These are phyloP conservation scores for Chrysosporium keratinophilum DNA, from an alignment of 2,329 filamentous ascomycete species.

Conservation along the genomic window DNA sequence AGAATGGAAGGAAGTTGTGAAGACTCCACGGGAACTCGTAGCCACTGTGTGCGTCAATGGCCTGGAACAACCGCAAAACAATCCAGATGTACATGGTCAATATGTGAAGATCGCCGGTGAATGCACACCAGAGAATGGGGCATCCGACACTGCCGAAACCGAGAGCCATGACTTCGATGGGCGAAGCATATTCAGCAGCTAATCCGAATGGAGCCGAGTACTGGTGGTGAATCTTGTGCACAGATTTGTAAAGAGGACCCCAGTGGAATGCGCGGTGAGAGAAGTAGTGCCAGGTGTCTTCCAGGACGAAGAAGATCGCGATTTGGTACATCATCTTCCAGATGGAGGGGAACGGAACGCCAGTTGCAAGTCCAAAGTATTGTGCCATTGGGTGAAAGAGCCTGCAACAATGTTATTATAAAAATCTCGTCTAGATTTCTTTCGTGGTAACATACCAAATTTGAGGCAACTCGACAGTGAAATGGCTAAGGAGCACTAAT, in stretches of 20 bases:
- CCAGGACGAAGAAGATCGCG: slow-evolving; percentile 83
- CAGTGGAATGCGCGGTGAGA: slow-evolving; percentile 86
- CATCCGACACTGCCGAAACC: slow-evolving; percentile 74
- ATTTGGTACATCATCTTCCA: slow-evolving; percentile 89
- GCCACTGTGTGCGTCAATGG: slow-evolving; percentile 92
- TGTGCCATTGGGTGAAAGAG: slow-evolving; percentile 95
- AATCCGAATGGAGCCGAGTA: slow-evolving; percentile 96
- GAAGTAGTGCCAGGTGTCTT: slow-evolving; percentile 99
- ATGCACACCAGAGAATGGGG: slow-evolving; percentile 70
- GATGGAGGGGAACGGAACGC: slow-evolving; percentile 75
- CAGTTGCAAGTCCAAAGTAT: slow-evolving; percentile 77
- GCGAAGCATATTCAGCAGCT: slow-evolving; percentile 93
- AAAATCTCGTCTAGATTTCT: too few relatives aligned
- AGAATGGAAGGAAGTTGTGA: slow-evolving; percentile 92
- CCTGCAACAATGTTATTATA: slow-evolving; percentile 26
- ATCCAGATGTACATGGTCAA: slow-evolving; percentile 99
- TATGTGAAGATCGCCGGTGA: slow-evolving; percentile 84
- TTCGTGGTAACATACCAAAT: slow-evolving; percentile 55
- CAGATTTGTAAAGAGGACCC: slow-evolving; percentile 85
- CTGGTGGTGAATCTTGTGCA: slow-evolving; percentile 99
- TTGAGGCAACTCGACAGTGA: slow-evolving; percentile 95
- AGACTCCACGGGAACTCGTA: slow-evolving; percentile 98
- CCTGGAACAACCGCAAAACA: slow-evolving; percentile 82
- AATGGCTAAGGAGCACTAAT: slow-evolving; percentile 87
- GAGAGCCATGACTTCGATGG: slow-evolving; percentile 91